Evolutionary conservation across 805 yeast species (phyloP).

Genomic region (Kazachstania viticola): DNA sequence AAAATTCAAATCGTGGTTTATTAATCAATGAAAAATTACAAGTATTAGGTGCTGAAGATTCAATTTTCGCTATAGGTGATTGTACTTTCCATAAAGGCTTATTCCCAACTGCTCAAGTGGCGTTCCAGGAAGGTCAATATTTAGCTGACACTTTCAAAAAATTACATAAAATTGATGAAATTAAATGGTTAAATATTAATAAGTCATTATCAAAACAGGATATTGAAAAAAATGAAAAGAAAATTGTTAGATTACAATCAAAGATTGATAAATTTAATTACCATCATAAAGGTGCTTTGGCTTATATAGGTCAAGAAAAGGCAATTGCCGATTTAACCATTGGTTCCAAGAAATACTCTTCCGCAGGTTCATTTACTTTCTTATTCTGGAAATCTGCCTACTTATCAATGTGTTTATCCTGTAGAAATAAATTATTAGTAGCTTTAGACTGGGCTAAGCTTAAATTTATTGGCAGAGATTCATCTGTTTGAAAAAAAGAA

Average conservation of each 20-base stretch:
- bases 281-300: slow-evolving; percentile 84
- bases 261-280: slow-evolving; percentile 51
- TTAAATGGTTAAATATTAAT: no score
- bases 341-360: slow-evolving; percentile 63
- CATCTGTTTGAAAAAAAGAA: no score
- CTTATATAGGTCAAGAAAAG: slow-evolving; percentile 85
- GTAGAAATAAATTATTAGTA: slow-evolving; percentile 79
- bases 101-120: slow-evolving; percentile 97
- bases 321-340: slow-evolving; percentile 87
- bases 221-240: slow-evolving; percentile 5
- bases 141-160: slow-evolving; percentile 63
- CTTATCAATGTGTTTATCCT: slow-evolving; percentile 81
- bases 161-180: slow-evolving; percentile 47
- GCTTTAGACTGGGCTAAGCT: slow-evolving; percentile 84
- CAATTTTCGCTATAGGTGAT: slow-evolving; percentile 84
- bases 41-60: slow-evolving; percentile 68
- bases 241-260: slow-evolving; percentile 32
- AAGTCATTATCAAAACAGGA: slow-evolving; percentile 26
- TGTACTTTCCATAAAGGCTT: slow-evolving; percentile 79
- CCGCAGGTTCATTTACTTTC: slow-evolving; percentile 65
- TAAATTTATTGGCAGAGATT: slow-evolving; percentile 84
- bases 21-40: slow-evolving; percentile 72
- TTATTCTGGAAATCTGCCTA: slow-evolving; percentile 93
- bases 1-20: slow-evolving; percentile 82
- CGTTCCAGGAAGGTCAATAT: slow-evolving; percentile 85